A percentile compares a stretch with the other conserved stretches of the same genome.
These are phyloP conservation scores for Rachicladosporium sp. DNA, from an alignment of 2,329 filamentous ascomycete species.

Conservation along the genomic window DNA sequence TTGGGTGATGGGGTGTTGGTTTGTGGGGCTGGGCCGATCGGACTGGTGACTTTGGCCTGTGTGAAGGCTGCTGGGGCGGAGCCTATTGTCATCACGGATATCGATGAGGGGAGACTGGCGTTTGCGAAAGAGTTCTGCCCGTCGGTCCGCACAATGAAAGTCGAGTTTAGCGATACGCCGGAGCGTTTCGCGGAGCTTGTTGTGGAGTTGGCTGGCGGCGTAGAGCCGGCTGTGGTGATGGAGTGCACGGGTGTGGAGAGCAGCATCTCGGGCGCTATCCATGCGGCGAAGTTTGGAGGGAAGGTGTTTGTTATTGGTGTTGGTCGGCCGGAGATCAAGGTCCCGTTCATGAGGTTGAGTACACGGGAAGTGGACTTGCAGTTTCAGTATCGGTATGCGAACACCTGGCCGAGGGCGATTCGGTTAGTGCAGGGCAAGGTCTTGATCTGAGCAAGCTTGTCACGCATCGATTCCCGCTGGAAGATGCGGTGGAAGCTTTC, in stretches of 20 bases:
- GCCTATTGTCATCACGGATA: slow-evolving; percentile 87
- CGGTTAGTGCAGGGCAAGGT: slow-evolving; percentile 74
- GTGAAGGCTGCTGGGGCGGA: slow-evolving; percentile 75
- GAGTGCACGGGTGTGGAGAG: slow-evolving; percentile 94
- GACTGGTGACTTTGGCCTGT: slow-evolving; percentile 77
- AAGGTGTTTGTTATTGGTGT: slow-evolving; percentile 96
- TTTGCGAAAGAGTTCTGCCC: slow-evolving; percentile 81
- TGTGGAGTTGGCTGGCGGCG: slow-evolving; percentile 58
- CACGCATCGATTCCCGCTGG: slow-evolving; percentile 74
- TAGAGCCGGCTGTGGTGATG: slow-evolving; percentile 70
- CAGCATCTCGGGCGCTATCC: slow-evolving; percentile 74
- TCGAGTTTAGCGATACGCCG: slow-evolving; percentile 48
- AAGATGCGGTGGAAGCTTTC: slow-evolving; percentile 82
- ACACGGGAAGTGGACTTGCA: slow-evolving; percentile 88
- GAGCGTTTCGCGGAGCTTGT: slow-evolving; percentile 62
- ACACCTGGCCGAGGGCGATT: slow-evolving; percentile 92
- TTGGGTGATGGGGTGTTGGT: slow-evolving; percentile 81
- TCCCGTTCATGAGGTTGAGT: slow-evolving; percentile 88
- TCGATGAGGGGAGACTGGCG: slow-evolving; percentile 69
- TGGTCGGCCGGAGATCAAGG: slow-evolving; percentile 86
- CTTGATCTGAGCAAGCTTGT: slow-evolving; percentile 69
- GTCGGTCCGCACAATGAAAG: slow-evolving; percentile 66
- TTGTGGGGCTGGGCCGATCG: slow-evolving; percentile 89
- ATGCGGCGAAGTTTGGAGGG: slow-evolving; percentile 84
- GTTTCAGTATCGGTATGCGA: slow-evolving; percentile 92